Conservation (phyloP, 805 yeast genomes). For the Saccharomyces cerevisiae region DNA sequence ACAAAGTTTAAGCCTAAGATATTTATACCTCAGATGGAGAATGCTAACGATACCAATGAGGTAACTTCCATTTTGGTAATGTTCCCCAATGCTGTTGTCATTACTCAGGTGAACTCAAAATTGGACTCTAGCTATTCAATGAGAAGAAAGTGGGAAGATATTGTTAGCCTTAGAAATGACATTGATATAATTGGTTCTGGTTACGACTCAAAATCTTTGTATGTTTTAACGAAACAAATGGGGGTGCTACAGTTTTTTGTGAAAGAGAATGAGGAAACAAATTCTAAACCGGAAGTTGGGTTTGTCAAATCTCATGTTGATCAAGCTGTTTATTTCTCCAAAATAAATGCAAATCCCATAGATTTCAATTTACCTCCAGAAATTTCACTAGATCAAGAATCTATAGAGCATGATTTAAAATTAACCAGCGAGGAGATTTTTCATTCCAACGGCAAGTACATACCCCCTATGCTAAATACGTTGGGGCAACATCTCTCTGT, state of each 20-base stretch:
- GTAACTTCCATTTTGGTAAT: constrained; percentile 47
- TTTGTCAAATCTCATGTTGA: constrained; percentile 67
- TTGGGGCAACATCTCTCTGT: constrained; percentile 42
- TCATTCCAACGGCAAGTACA: constrained; percentile 44
- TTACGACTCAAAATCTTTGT: constrained; percentile 41
- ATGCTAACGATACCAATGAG: constrained; percentile 7
- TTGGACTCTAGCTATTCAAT: constrained; percentile 29
- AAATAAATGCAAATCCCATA: constrained; percentile 36
- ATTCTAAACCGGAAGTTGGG: constrained; percentile 15
- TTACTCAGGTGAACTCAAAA: constrained; percentile 49
- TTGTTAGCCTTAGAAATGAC: constrained; percentile 46
- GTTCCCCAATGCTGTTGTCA: constrained; percentile 50
- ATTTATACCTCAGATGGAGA: constrained; percentile 37
- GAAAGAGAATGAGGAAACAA: constrained; percentile 17
- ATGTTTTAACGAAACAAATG: constrained; percentile 41
- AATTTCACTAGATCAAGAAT: constrained; percentile 37
- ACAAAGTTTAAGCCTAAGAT: constrained; percentile 35
- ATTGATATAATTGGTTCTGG: constrained; percentile 55
- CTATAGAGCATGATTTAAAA: constrained; percentile 44
- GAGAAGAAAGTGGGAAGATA: constrained; percentile 72
- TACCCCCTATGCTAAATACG: constrained; percentile 47
- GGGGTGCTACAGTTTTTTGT: constrained; percentile 57
- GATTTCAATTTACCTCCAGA: constrained; percentile 40
- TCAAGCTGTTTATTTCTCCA: constrained; percentile 67
- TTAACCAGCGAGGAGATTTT: constrained; percentile 50